Evolutionary conservation across 2,329 filamentous ascomycete genomes (phyloP).

Genomic region (Cercospora citrullina): DNA sequence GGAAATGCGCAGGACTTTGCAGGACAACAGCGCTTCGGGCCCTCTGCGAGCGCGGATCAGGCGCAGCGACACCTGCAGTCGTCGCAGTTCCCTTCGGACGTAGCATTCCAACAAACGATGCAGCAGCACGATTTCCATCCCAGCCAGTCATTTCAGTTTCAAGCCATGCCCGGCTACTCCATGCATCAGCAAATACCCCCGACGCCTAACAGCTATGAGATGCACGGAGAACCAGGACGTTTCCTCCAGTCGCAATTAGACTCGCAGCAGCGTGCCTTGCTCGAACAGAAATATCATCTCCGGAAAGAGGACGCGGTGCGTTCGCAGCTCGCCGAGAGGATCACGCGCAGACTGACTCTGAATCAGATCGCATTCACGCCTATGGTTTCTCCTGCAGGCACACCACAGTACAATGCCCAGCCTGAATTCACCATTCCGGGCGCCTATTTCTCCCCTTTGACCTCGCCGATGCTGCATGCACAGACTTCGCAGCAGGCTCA

Average conservation of each 20-base stretch:
- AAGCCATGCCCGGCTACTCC: conserved; percentile 49
- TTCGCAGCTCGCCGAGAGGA: conserved; percentile 41
- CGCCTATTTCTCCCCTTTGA: conserved; percentile 80
- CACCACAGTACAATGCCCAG: conserved; percentile 63
- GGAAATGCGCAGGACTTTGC: conserved; percentile 38
- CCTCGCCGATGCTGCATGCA: conserved; percentile 75
- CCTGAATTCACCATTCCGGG: conserved; percentile 64
- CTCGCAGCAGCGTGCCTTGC: conserved; percentile 60
- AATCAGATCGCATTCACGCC: conserved; percentile 62
- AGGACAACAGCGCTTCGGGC: conserved; percentile 30
- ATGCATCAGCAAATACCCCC: conserved; percentile 64
- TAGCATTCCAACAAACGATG: conserved; percentile 33
- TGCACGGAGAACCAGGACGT: conserved; percentile 59
- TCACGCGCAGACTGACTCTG: conserved; percentile 21
- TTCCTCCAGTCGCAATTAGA: conserved; percentile 58
- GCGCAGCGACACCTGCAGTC: conserved; percentile 20
- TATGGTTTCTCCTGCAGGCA: conserved; percentile 80
- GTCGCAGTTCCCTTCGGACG: conserved; percentile 26
- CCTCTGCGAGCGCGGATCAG: conserved; percentile 24
- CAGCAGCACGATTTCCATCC: conserved; percentile 29
- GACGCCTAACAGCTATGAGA: conserved; percentile 77
- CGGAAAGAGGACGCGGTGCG: conserved; percentile 68
- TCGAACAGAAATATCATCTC: conserved; percentile 64
- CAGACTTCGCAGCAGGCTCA: conserved; percentile 56
- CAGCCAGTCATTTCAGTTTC: conserved; percentile 40